Base-by-base conservation (phyloP, 1,139 yeast species). In the Arxiozyma bovina region DNA sequence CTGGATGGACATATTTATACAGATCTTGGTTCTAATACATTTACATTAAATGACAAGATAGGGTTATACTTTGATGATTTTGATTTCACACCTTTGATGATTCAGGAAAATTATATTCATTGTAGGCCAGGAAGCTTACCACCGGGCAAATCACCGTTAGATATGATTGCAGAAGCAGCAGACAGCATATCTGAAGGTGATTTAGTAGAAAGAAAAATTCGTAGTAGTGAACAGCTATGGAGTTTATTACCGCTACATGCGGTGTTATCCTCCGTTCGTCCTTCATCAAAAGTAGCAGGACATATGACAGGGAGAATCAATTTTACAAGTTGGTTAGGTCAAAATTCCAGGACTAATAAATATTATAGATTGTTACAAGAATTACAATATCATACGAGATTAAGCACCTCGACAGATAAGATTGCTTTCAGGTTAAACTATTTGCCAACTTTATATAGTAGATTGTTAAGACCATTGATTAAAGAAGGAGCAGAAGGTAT, bases 191-290 rank as follows among this genome's bases (percentile, higher is more conserved):
- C 94, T 47, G 78, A 79, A 54, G 86, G 93, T 18, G 99, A 94
- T 68, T 69, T 84, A 38, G 84, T 91, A 22, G 96, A 90, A 67
- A 75, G 82, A 34, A 76, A 82, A 67, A 91, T 94, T 57, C 86
- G 96, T 64, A 87, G 96, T 45, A 81, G 95, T 50, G 96, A 91
- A 63, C 99, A 93, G 70, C 91, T 88, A 63, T 94, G 99, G 99
- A 82, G 94, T 60, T 76, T 94, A 60, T 79, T 94, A 75, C 99
- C 99, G 3, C 78, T 90, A 63, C 97, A 91, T 71, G 98, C 93
- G 0, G 78, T 90, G 3, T 76, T 87, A 77, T 91, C 98, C 0
- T 81, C 96, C 0, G 89, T 94, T 17, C 75, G 82, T 47, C 99
- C 99, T 0, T 77, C 90, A 0, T 82, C 82, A 50, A 79, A 77